A percentile compares a stretch with the other conserved stretches of the same genome.
These are phyloP conservation scores for Perilla frutescens DNA, from an alignment of 257 asterid genomes.

Conservation along the genomic window DNA sequence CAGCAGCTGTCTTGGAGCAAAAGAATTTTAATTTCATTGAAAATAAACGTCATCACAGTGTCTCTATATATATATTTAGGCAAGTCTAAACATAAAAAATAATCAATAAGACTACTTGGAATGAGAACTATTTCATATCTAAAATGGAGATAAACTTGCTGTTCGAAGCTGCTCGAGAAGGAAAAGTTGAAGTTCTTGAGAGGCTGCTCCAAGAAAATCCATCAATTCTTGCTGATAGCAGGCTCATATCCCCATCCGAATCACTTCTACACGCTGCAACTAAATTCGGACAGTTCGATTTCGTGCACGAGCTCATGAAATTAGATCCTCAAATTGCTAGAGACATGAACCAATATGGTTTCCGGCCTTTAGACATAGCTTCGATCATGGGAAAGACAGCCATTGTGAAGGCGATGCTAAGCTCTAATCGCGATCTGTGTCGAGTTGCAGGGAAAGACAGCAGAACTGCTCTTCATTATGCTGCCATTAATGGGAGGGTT, in stretches of 20 bases:
- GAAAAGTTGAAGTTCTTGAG: constrained; percentile 17
- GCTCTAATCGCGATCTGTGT: constrained; percentile 10
- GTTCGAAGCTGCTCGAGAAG: constrained; percentile 33
- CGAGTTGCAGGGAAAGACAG: constrained; percentile 33
- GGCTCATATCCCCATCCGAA: constrained; percentile 15
- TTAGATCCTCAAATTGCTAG: constrained; percentile 25
- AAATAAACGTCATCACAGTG: too few relatives aligned
- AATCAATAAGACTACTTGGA: too few relatives aligned
- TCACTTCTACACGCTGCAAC: constrained; percentile 37
- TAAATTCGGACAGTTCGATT: constrained; percentile 31
- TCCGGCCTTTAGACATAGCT: constrained; percentile 37
- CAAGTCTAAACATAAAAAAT: too few relatives aligned
- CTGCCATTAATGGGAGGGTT: constrained; percentile 35
- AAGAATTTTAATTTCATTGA: too few relatives aligned
- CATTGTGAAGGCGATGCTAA: constrained; percentile 28
- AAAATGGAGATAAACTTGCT: constrained; percentile 27
- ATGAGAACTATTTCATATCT: too few relatives aligned
- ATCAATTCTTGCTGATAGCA: constrained; percentile 26
- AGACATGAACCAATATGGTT: constrained; percentile 36
- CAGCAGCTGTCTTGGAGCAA: too few relatives aligned
- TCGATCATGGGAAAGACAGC: constrained; percentile 25
- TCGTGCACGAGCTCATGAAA: constrained; percentile 31
- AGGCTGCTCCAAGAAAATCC: constrained; percentile 24
- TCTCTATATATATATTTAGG: too few relatives aligned
- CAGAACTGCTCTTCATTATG: constrained; percentile 37